Base-by-base conservation (phyloP, 1,284 basidiomycete species). In the Rhodotorula sp. region DNA sequence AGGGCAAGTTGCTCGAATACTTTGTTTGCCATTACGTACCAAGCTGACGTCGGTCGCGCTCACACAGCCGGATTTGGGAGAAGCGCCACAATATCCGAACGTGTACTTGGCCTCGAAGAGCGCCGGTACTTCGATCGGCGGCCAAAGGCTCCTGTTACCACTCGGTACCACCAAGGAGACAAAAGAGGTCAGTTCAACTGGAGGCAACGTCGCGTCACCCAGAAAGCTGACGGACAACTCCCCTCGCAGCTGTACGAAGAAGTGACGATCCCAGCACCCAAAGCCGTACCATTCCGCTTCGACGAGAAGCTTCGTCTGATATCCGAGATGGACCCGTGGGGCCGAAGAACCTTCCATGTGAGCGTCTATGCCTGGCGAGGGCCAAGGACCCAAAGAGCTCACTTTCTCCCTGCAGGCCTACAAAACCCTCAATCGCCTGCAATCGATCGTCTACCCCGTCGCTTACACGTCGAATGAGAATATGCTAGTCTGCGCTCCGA, bases 391-490 rank as follows among this genome's bases (percentile, higher is more conserved):
- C 10, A 26, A 8, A 4, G 45, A 48, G 33, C 66, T 44, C 22
- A n/a, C 12, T 22, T 20, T 17, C 29, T 46, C n/a, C 51, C 18
- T 59, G n/a, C 67, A 94, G 88, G 91, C 91, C 37, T 99, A 99
- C 79, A 83, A 85, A 59, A 85, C 88, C 26, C 84, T 99, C 72
- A 99, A 99, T 79, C 86, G 96, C 72, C 90, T 99, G 72, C 96
- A 99, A 80, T 95, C 92, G 12, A 93, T 96, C 67, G 90, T 99
- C 20, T 98, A 91, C 81, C 90, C 91, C 0, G 91, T 92, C 4
- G 96, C 95, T 2, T 98, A 97, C 82, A 84, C 87, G 30, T 91
- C 93, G 1, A 98, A 97, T 76, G 96, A 98, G 81, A 99, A 99
- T 79, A 87, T 99, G 84, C 87, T 99, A 51, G 86, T 99, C 64